Evolutionary conservation across 1,284 basidiomycete species (phyloP).

Genomic region (Cryptococcus maquisensis): DNA sequence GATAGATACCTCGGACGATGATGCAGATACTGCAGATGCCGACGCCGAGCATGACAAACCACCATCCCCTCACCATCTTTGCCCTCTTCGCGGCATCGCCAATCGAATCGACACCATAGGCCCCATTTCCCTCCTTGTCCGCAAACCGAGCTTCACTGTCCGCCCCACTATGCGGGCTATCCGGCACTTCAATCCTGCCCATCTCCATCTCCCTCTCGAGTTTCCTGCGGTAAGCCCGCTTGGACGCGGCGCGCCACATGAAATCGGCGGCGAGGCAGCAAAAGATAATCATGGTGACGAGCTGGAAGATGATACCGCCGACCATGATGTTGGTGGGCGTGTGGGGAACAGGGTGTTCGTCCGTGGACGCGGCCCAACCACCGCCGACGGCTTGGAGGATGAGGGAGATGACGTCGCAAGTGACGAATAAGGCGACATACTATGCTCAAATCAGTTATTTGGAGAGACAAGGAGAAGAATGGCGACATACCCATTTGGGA

Average conservation of each 20-base stretch:
- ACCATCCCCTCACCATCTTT: constrained; percentile 20
- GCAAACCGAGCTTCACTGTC: neutral
- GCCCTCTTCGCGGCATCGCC: neutral
- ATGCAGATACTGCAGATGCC: constrained; percentile 38
- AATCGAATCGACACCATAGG: neutral
- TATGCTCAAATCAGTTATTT: constrained; percentile 51
- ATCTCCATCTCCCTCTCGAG: neutral
- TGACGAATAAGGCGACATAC: constrained; percentile 45
- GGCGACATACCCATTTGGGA: constrained; percentile 16
- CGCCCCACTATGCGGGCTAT: neutral
- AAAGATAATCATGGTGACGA: constrained; percentile 36
- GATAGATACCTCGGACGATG: constrained; percentile 40
- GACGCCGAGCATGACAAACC: constrained; percentile 33
- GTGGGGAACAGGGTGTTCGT: constrained; percentile 4
- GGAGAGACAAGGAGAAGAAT: neutral
- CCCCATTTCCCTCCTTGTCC: neutral
- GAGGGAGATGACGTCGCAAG: constrained; percentile 43
- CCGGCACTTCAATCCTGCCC: neutral
- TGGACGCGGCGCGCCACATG: constrained; percentile 20
- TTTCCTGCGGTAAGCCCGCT: constrained; percentile 18
- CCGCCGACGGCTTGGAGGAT: constrained; percentile 48
- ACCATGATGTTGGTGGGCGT: constrained; percentile 22
- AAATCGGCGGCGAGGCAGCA: constrained; percentile 30
- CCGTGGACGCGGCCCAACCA: constrained; percentile 28
- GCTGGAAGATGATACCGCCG: constrained; percentile 37